Base-by-base conservation (phyloP, 1,284 basidiomycete species). In the Hypsizygus ulmarius region DNA sequence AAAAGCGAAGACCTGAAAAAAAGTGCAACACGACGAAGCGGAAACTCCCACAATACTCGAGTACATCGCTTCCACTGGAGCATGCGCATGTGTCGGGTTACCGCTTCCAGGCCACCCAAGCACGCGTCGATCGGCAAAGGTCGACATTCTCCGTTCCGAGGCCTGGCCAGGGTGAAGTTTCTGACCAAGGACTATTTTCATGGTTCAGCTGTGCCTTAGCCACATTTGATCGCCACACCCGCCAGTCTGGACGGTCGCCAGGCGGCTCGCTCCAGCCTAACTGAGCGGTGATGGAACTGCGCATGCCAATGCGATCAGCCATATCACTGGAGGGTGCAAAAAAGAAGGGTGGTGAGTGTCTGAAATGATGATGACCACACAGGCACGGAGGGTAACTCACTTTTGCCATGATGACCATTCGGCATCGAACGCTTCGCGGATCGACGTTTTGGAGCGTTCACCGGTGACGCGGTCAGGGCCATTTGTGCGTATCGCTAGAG, bases 401-500 rank as follows among this genome's bases (percentile, higher is more conserved):
- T 72, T 76, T 64, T 81, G 74, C 87, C 86, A 89, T 47, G 79
- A 79, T 9, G 65, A 62, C 83, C 87, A 88, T 34, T 78, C 77
- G 1, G 68, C 64, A 37, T 87, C 84, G 49, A 89, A 89, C 46
- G 81, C 77, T 49, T 79, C 78, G 6, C 78, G 71, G 14, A 72
- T 61, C n/a, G 70, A 66, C 53, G 70, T 64, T 42, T 60, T 55
- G 18, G 59, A 59, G 9, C 59, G 61, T 32, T 54, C 59, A 35
- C 50, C 55, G 38, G 8, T 41, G 55, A 45, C n/a, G 50, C 33
- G 35, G 50, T 39, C 7, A 63, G 51, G 14, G 65, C 8, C 64
- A 32, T 61, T 55, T 56, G 61, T 60, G 33, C 65, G 56, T 56
- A 62, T 57, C 57, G 58, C 39, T 51, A 3, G 52, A 29, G 5